Conservation (phyloP, 257 asterid species). For the Coffea eugenioides region DNA sequence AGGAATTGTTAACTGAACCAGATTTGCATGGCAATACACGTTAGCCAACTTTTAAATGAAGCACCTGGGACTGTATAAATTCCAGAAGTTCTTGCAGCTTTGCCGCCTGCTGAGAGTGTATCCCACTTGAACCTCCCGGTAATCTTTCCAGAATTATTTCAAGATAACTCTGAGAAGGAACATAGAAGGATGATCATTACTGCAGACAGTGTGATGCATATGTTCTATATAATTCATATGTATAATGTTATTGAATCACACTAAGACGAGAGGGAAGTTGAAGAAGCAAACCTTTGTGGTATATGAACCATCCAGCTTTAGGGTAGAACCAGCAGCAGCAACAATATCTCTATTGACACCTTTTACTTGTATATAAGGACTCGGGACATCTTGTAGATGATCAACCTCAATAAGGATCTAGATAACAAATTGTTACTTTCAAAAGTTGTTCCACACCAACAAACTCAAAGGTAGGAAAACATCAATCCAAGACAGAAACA, state of each 20-base stretch:
- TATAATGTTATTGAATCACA: slow-evolving; percentile 2
- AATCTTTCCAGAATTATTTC: slow-evolving; percentile 73
- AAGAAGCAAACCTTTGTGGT: slow-evolving; percentile 75
- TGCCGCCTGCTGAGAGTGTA: slow-evolving; percentile 85
- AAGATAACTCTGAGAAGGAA: slow-evolving; percentile 77
- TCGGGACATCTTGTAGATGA: slow-evolving; percentile 89
- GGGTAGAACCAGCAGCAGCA: slow-evolving; percentile 78
- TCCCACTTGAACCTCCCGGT: slow-evolving; percentile 75
- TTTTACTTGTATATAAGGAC: slow-evolving; percentile 88
- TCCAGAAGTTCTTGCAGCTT: slow-evolving; percentile 92
- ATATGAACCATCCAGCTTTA: slow-evolving; percentile 84
- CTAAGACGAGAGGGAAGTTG: slow-evolving; percentile 3
- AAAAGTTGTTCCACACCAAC: neutral
- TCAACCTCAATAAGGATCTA: slow-evolving; percentile 96
- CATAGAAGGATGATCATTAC: slow-evolving; percentile 21
- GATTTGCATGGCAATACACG: neutral
- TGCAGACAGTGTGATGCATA: slow-evolving; percentile 6
- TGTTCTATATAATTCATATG: neutral
- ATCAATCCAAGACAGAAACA: slow-evolving; percentile 1
- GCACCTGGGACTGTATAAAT: slow-evolving; percentile 80
- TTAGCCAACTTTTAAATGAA: slow-evolving; percentile 1
- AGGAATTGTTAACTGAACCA: neutral
- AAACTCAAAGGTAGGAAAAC: neutral
- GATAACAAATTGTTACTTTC: slow-evolving; percentile 13
- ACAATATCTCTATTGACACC: slow-evolving; percentile 86